Base-by-base conservation (phyloP, 2,329 filamentous ascomycete genomes). In the Colletotrichum sp. region DNA sequence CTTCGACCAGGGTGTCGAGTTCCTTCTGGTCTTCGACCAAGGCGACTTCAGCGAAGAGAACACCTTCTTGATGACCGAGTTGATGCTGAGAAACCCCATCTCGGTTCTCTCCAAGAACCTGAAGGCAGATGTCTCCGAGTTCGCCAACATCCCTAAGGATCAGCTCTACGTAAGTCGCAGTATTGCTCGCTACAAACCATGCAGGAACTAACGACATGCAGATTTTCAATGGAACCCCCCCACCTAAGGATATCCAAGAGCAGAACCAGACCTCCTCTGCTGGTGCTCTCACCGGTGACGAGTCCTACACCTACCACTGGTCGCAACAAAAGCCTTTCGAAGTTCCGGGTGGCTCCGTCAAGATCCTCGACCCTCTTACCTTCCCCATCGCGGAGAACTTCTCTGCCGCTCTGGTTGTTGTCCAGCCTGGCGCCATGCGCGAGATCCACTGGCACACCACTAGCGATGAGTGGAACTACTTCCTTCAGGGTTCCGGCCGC, bases 371-470 rank as follows among this genome's bases (percentile, higher is more conserved):
- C 79, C 86, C 90, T 0, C 80, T 82, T 0, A 90, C 87, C 2
- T 93, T 93, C 82, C 91, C 91, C 7, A 84, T 91, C 32, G 89
- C 91, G 0, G 81, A 80, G 13, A 86, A 85, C 71, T 91, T 93
- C 80, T 89, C 90, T 5, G 88, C 88, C 0, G 90, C 90, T 0
- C 84, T 92, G 3, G 89, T 93, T 12, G 90, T 88, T 3, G 84
- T 93, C 36, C 85, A 91, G 78, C 91, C 91, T 0, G 91, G 91
- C n/a, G 91, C 91, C 2, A 90, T 93, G 89, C 88, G 92, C 26
- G 91, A 93, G 80, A 84, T 93, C 58, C 91, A 93, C 83, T 93
- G 91, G 91, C 91, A 93, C 83, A 89, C 89, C 2, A 87, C 86
- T 1, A 88, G 86, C 10, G 91, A 92, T 80, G 91, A 93, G 81